These are phyloP conservation scores for Helicocarpus griseus DNA, from an alignment of 2,329 filamentous ascomycete species.

Conservation along the genomic window DNA sequence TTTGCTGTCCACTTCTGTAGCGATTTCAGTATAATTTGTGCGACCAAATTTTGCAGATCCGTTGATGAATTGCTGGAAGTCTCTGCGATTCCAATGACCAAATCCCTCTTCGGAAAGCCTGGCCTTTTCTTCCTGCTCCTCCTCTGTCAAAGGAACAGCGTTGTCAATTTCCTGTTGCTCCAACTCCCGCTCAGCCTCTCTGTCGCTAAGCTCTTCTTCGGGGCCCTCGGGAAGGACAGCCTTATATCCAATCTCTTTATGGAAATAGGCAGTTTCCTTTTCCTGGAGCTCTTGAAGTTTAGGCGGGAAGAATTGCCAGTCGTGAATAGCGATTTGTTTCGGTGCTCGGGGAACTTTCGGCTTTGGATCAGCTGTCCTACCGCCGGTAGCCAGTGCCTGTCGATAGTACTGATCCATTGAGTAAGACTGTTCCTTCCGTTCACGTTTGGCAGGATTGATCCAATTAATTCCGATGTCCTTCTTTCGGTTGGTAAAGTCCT, in stretches of 20 bases:
- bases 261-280: constrained; percentile 88
- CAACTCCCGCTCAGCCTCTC: constrained; percentile 74
- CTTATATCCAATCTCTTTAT: constrained; percentile 94
- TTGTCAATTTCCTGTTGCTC: constrained; percentile 92
- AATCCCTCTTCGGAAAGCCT: constrained; percentile 76
- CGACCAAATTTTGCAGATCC: constrained; percentile 89
- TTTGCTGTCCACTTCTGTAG: constrained; percentile 87
- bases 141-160: constrained; percentile 76
- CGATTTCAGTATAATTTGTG: constrained; percentile 72
- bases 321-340: constrained; percentile 83
- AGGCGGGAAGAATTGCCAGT: constrained; percentile 93
- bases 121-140: constrained; percentile 80
- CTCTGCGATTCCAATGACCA: constrained; percentile 87
- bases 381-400: constrained; percentile 74
- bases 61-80: constrained; percentile 97
- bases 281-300: constrained; percentile 83
- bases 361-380: constrained; percentile 71
- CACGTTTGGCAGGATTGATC: constrained; percentile 98
- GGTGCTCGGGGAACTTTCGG: constrained; percentile 92
- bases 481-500: constrained; percentile 85
- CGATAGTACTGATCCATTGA: constrained; percentile 99
- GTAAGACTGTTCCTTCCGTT: constrained; percentile 95
- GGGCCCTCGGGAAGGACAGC: constrained; percentile 80
- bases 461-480: constrained; percentile 88
- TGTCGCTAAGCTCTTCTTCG: constrained; percentile 75